Evolutionary conservation across 2,329 filamentous ascomycete species (phyloP).

Genomic region (Calonectria fujianensis): DNA sequence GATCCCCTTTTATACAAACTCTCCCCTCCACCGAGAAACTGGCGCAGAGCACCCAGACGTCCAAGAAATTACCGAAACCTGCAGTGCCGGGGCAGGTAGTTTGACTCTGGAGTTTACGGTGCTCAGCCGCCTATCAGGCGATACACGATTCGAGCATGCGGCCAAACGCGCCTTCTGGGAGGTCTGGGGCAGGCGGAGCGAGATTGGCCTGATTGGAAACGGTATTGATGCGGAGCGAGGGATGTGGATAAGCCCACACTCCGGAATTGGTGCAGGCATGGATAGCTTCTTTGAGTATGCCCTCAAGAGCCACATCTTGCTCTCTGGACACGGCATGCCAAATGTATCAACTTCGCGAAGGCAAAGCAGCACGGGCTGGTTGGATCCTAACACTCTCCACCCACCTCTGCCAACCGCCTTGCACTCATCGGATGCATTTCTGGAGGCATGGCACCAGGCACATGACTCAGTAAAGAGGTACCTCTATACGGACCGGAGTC

Average conservation of each 20-base stretch:
- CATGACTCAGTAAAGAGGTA: conserved; percentile 93
- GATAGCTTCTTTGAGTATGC: conserved; percentile 99
- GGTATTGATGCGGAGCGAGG: conserved; percentile 95
- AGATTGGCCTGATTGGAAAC: conserved; percentile 90
- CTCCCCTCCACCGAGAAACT: conserved; percentile 80
- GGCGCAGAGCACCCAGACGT: conserved; percentile 61
- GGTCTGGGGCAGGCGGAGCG: conserved; percentile 92
- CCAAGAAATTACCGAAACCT: conserved; percentile 92
- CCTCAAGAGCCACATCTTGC: conserved; percentile 92
- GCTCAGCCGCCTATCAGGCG: conserved; percentile 89
- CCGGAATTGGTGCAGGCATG: conserved; percentile 96
- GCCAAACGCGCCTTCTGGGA: conserved; percentile 97
- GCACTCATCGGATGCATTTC: conserved; percentile 85
- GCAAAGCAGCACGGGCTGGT: conserved; percentile 67
- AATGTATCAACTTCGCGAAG: conserved; percentile 66
- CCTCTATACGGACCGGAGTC: conserved; percentile 84
- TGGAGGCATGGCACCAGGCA: conserved; percentile 88
- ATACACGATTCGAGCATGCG: conserved; percentile 89
- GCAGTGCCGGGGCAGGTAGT: conserved; percentile 96
- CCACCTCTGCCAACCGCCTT: conserved; percentile 77
- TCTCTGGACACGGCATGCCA: conserved; percentile 82
- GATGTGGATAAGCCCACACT: conserved; percentile 89
- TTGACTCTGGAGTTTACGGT: conserved; percentile 95
- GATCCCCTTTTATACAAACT: conserved; percentile 94
- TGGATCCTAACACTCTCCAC: conserved; percentile 79